Percentiles rank a stretch among this genome's conserved stretches.
phyloP scores from a whole-genome alignment of 192 early-diverging fungal genomes.

The Coemansia sp. region DNA sequence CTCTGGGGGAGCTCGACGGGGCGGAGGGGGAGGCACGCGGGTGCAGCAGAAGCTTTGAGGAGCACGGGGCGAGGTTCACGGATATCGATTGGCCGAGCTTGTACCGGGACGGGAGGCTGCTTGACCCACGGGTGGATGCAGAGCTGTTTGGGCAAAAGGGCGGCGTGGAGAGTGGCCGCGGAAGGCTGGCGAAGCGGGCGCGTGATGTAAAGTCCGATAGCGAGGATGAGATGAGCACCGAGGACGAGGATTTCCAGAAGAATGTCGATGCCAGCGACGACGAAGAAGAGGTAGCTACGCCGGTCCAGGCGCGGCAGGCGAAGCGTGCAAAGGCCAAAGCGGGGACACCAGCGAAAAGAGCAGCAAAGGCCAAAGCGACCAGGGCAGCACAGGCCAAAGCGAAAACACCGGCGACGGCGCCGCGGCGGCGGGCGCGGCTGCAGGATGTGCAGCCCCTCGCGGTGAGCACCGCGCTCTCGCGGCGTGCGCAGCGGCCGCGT shows the following conservation, averaged over 20 bases:
- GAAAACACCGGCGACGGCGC: conserved; percentile 7
- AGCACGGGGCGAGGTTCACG: conserved; percentile 33
- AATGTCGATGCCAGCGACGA: conserved; percentile 7
- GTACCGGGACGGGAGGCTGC: conserved; percentile 15
- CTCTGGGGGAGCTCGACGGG: conserved; percentile 2
- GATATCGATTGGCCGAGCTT: conserved; percentile 50
- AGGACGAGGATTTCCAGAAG: conserved; percentile 1
- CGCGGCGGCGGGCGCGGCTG: conserved; percentile 30
- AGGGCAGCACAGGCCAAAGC: conserved; percentile 8
- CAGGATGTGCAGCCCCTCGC: conserved; percentile 40
- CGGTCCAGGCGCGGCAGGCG: no score
- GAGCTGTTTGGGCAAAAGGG: conserved; percentile 24
- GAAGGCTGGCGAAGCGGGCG: background rate
- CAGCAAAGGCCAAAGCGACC: background rate
- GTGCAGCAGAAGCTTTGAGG: conserved; percentile 40
- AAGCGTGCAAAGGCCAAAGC: no score
- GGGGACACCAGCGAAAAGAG: background rate
- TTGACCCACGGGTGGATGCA: conserved; percentile 13
- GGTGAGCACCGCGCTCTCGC: conserved; percentile 22
- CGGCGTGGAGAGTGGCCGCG: background rate
- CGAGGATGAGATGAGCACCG: conserved; percentile 8
- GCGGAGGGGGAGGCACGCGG: background rate
- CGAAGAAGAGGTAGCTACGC: no score
- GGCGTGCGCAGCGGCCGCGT: conserved; percentile 16
- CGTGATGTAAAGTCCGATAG: background rate